Conservation (phyloP, 75 land plant genomes). For the Cupressus sempervirens region DNA sequence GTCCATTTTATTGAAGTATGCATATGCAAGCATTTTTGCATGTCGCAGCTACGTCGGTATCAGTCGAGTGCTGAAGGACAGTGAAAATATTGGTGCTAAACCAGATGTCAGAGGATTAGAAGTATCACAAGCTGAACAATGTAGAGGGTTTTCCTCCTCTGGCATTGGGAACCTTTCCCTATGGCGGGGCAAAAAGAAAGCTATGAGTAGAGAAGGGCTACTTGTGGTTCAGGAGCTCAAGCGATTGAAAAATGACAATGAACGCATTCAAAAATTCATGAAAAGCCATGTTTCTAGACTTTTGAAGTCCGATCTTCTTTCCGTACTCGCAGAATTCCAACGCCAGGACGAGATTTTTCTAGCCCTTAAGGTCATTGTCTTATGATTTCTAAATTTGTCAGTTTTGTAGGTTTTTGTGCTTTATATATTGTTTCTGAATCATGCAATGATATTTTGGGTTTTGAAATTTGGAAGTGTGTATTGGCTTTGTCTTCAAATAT, state of each 20-base stretch:
- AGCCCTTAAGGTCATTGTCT: slow-evolving; percentile 60
- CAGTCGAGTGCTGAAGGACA: not conserved
- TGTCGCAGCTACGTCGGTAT: not conserved
- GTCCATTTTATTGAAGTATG: not conserved
- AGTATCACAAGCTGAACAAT: not conserved
- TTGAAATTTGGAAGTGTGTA: not conserved
- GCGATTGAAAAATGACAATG: slow-evolving; percentile 32
- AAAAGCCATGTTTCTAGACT: slow-evolving; percentile 57
- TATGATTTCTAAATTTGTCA: not conserved
- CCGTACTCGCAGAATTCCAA: slow-evolving; percentile 81
- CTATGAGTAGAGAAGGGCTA: slow-evolving; percentile 77
- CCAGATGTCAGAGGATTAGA: not conserved
- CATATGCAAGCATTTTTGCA: not conserved
- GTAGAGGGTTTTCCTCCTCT: slow-evolving; percentile 13
- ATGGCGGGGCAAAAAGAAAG: slow-evolving; percentile 81
- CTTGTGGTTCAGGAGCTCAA: slow-evolving; percentile 72
- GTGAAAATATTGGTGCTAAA: not conserved
- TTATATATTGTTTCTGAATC: not conserved
- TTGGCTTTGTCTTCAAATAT: not conserved
- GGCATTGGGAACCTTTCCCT: slow-evolving; percentile 56
- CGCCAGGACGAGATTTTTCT: slow-evolving; percentile 80
- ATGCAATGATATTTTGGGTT: not conserved
- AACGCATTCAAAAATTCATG: slow-evolving; percentile 44
- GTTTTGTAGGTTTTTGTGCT: not conserved
- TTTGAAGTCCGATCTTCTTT: slow-evolving; percentile 72